Percentiles rank a stretch among this genome's conserved stretches.
Evolutionary conservation across 2,329 filamentous ascomycete species (phyloP).

Genomic region (Aspergillus ochraceoroseus): DNA sequence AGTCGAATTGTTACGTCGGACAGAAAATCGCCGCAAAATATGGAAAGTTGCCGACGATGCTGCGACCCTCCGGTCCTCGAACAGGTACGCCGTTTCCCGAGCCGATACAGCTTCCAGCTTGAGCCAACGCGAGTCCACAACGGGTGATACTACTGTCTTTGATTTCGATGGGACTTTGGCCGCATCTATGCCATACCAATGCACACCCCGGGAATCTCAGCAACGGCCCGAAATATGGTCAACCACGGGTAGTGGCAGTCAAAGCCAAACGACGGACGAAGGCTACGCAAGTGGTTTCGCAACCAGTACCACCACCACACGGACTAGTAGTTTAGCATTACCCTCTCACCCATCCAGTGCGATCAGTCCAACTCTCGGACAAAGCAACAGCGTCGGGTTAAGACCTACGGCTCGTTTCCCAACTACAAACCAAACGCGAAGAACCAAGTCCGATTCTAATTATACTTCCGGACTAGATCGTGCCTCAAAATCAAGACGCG

Average conservation of each 20-base stretch:
- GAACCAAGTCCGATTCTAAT: slow-evolving; percentile 22
- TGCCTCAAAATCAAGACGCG: slow-evolving; percentile 20
- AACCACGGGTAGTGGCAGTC: slow-evolving; percentile 10
- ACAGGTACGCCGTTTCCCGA: slow-evolving; percentile 26
- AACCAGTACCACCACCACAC: slow-evolving; percentile 15
- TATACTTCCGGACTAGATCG: slow-evolving; percentile 6
- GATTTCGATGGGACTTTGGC: slow-evolving; percentile 32
- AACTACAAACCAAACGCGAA: slow-evolving; percentile 12
- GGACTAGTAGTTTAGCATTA: slow-evolving; percentile 13
- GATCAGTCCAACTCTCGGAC: slow-evolving; percentile 14
- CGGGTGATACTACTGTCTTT: slow-evolving; percentile 30
- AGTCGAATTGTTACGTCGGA: slow-evolving; percentile 31
- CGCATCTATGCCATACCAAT: slow-evolving; percentile 26
- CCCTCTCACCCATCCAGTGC: slow-evolving; percentile 18
- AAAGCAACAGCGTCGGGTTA: slow-evolving; percentile 22
- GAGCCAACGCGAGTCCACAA: slow-evolving; percentile 24
- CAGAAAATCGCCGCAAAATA: slow-evolving; percentile 34
- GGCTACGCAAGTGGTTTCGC: slow-evolving; percentile 26
- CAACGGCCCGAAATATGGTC: slow-evolving; percentile 11
- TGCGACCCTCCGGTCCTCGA: slow-evolving; percentile 31
- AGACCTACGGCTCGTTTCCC: slow-evolving; percentile 9
- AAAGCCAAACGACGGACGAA: slow-evolving; percentile 26
- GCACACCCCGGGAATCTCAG: slow-evolving; percentile 16
- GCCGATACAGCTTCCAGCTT: slow-evolving; percentile 24
- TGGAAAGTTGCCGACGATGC: slow-evolving; percentile 38